A percentile compares a stretch with the other conserved stretches of the same genome.
These are phyloP conservation scores for Erodium maritimum DNA, from an alignment of 345 rosid genomes.

Conservation along the genomic window DNA sequence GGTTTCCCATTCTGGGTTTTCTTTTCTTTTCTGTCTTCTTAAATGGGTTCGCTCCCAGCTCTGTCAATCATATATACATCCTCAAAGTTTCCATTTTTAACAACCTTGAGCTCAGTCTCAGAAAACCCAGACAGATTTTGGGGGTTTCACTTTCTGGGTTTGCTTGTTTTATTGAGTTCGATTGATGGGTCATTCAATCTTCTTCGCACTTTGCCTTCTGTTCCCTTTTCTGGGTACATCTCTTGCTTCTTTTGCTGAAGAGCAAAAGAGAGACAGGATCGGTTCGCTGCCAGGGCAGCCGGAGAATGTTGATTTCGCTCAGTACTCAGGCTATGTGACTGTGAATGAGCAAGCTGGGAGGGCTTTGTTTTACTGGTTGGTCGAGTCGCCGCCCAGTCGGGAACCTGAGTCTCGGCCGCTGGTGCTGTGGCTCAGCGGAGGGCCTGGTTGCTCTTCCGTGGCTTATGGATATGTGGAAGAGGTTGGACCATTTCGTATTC, in stretches of 20 bases:
- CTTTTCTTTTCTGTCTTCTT: too few species aligned
- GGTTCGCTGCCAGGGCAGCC: slow-evolving; percentile 69
- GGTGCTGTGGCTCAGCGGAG: slow-evolving; percentile 85
- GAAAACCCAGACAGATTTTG: too few species aligned
- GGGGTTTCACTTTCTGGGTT: too few species aligned
- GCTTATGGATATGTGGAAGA: slow-evolving; percentile 83
- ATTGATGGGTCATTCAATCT: too few species aligned
- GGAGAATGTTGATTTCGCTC: slow-evolving; percentile 44
- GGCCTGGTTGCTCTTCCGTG: slow-evolving; percentile 88
- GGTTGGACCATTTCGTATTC: slow-evolving; percentile 71
- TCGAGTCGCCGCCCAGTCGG: slow-evolving; percentile 55
- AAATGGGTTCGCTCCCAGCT: too few species aligned
- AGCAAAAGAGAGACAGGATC: slow-evolving; percentile 54
- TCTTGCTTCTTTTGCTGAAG: slow-evolving; percentile 15
- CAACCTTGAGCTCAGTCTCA: too few species aligned
- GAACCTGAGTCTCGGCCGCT: slow-evolving; percentile 64
- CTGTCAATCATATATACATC: too few species aligned
- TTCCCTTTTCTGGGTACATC: slow-evolving; percentile 6
- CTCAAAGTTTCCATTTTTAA: too few species aligned
- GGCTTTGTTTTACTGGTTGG: slow-evolving; percentile 85
- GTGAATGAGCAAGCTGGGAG: slow-evolving; percentile 74
- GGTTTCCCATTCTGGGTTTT: too few species aligned
- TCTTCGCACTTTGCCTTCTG: too few species aligned
- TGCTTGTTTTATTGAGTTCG: too few species aligned
- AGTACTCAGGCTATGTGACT: slow-evolving; percentile 75